phyloP scores from a whole-genome alignment of 768 basidiomycete species.

The Phanerochaete carnosa region DNA sequence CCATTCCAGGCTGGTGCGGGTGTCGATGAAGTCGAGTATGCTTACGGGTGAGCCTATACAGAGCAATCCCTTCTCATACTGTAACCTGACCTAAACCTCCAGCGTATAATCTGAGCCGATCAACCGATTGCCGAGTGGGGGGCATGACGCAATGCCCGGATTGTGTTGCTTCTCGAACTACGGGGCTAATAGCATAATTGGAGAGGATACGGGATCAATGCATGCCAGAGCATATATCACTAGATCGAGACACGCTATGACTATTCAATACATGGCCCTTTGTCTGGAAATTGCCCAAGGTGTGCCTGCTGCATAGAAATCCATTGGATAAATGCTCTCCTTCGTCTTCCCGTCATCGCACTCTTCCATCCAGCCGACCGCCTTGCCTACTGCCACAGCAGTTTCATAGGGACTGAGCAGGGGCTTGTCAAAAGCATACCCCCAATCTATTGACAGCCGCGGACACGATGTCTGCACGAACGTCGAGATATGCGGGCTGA shows the following conservation, averaged over 20 bases:
- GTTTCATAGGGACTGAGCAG: conserved; percentile 93
- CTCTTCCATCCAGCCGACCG: conserved; percentile 61
- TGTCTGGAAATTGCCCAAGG: conserved; percentile 70
- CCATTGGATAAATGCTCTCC: conserved; percentile 82
- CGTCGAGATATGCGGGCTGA: conserved; percentile 76
- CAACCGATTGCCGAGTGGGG: background rate
- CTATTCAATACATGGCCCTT: conserved; percentile 34
- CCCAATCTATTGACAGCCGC: conserved; percentile 97
- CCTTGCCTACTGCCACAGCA: conserved; percentile 74
- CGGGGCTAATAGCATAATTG: no score
- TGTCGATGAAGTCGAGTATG: conserved; percentile 89
- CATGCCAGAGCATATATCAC: background rate
- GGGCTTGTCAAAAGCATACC: conserved; percentile 89
- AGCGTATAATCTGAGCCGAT: background rate
- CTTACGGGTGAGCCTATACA: conserved; percentile 62
- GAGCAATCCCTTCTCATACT: no score
- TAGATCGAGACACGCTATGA: background rate
- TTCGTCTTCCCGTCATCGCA: conserved; percentile 21
- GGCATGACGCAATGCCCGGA: no score
- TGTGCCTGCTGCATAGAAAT: conserved; percentile 85
- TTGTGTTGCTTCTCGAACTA: no score
- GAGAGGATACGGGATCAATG: background rate
- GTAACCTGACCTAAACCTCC: no score
- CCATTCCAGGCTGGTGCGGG: conserved; percentile 79
- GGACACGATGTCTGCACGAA: conserved; percentile 98